Base-by-base conservation (phyloP, 345 rosid genomes). In the Salix brachista region DNA sequence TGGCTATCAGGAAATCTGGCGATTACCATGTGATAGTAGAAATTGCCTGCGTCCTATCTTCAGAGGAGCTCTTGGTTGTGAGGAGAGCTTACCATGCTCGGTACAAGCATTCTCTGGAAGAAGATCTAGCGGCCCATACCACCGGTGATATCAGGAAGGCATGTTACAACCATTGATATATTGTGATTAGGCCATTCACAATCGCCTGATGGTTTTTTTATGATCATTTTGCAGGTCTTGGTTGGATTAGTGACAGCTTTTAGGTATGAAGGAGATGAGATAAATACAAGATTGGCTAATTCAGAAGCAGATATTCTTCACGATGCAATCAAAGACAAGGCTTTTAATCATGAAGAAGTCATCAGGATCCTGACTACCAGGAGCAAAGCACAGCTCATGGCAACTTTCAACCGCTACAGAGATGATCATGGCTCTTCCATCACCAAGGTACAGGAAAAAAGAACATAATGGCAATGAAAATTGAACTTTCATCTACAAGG, bases 71-170 rank as follows among this genome's bases (percentile, higher is more conserved):
- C 42, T 68, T 90, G 83, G 84, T 79, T 32, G 87, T 87, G 21
- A 82, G 90, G 71, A 77, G 89, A 41, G 92, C 92, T 12, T 90
- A 90, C 79, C 88, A 83, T 73, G 75, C 75, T 65, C 91, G 93
- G 39, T 88, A 86, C 86, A 88, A 85, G 88, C 87, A 23, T 56
- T 90, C 96, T 62, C 28, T 91, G 80, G 96, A 91, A 69, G 96
- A 91, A 84, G 93, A 88, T 65, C 88, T 90, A 11, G 92, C 92
- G 5, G 85, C 89, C 18, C 89, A 84, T 66, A 90, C 90, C 78
- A 39, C 79, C 1, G 91, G 91, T 1, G 92, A 91, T 54, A 28
- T 81, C 52, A 87, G 90, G 72, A 87, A 85, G 92, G 93, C 73
- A 83, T 2, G 84, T 71, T 25, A 30, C 13, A 7, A 12, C 3